Evolutionary conservation across 2,329 filamentous ascomycete species (phyloP).

Genomic region (Thelonectria discophora): DNA sequence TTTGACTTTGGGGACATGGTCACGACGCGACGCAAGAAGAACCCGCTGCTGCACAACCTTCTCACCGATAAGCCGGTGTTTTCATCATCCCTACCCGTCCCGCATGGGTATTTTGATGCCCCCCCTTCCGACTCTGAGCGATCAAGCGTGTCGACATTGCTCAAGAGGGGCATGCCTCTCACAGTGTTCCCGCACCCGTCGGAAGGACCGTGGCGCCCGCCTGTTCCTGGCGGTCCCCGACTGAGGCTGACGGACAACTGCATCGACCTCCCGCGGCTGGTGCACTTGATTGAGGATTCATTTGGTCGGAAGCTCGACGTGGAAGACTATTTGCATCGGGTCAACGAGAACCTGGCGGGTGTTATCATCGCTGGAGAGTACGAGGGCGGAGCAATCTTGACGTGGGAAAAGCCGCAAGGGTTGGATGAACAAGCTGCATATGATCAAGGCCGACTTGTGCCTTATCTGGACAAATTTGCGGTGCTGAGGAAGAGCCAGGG

Average conservation of each 20-base stretch:
- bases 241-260: constrained; percentile 80
- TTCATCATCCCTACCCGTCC: constrained; percentile 86
- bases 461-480: constrained; percentile 97
- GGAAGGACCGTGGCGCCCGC: constrained; percentile 73
- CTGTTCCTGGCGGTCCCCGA: constrained; percentile 64
- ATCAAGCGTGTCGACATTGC: constrained; percentile 73
- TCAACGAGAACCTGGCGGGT: constrained; percentile 83
- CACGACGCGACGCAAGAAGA: constrained; percentile 66
- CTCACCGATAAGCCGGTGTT: constrained; percentile 93
- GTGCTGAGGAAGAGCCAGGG: constrained; percentile 90
- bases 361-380: constrained; percentile 96
- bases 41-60: constrained; percentile 93
- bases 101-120: constrained; percentile 61
- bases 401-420: constrained; percentile 83
- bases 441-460: constrained; percentile 73
- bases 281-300: constrained; percentile 91
- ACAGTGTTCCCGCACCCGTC: constrained; percentile 83
- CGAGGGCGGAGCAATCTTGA: constrained; percentile 92
- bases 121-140: constrained; percentile 23
- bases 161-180: constrained; percentile 91
- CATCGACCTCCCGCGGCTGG: constrained; percentile 83
- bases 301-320: constrained; percentile 88
- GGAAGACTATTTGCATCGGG: constrained; percentile 81
- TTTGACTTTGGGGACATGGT: constrained; percentile 59
- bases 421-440: constrained; percentile 63